Percentiles rank a stretch among this genome's conserved stretches.
phyloP scores from a whole-genome alignment of 108 stramenopile species.

The Hondaea fermentalgiana region DNA sequence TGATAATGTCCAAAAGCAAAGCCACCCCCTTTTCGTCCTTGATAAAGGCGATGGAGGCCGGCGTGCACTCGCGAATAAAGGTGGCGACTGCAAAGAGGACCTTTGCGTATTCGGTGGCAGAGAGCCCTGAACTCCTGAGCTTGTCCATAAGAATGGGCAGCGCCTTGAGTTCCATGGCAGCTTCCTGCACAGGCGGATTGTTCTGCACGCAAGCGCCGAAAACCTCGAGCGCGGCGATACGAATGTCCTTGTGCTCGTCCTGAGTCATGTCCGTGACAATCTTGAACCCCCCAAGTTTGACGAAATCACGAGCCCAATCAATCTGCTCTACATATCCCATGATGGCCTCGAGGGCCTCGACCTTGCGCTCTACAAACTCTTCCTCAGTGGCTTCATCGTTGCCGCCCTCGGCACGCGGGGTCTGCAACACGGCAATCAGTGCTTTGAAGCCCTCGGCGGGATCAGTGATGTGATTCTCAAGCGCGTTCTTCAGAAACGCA shows the following conservation, averaged over 20 bases:
- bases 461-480: neutral
- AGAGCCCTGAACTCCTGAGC: neutral
- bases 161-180: neutral
- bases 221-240: neutral
- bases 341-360: neutral
- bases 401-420: neutral
- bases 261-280: neutral
- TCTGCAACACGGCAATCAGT: neutral
- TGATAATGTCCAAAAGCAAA: neutral
- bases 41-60: neutral
- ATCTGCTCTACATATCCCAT: neutral
- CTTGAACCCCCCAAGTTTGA: neutral
- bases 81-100: neutral
- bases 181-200: neutral
- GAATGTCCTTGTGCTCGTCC: neutral
- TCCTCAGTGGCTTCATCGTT: neutral
- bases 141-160: neutral
- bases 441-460: neutral
- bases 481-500: neutral
- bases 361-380: neutral
- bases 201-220: neutral
- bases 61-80: neutral
- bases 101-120: neutral
- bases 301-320: neutral
- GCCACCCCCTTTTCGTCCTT: neutral